phyloP scores from a whole-genome alignment of 2,329 filamentous ascomycete species.

The Cladosporium oxysporum region DNA sequence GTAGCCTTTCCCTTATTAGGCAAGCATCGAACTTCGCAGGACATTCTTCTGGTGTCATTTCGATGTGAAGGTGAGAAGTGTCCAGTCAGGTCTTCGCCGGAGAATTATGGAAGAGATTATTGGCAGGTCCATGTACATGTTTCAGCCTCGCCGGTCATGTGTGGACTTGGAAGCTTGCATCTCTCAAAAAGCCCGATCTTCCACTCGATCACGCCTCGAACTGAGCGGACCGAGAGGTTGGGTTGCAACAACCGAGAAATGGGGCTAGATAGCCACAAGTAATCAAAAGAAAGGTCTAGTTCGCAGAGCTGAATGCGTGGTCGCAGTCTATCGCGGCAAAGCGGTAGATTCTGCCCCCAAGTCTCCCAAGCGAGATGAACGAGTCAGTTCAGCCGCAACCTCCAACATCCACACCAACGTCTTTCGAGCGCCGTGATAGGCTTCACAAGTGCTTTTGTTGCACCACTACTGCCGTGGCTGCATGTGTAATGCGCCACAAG shows the following conservation, averaged over 20 bases:
- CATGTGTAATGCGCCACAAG: slow-evolving; percentile 6
- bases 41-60: background rate
- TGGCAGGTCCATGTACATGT: background rate
- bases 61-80: background rate
- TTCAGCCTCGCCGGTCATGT: background rate
- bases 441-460: background rate
- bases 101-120: background rate
- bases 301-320: background rate
- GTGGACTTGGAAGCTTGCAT: background rate
- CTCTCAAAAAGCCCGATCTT: background rate
- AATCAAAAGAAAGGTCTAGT: background rate
- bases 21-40: background rate
- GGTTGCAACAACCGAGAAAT: background rate
- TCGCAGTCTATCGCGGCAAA: background rate
- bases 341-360: background rate
- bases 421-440: background rate
- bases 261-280: background rate
- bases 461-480: slow-evolving; percentile 5
- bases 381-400: slow-evolving; percentile 1
- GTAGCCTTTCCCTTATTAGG: background rate
- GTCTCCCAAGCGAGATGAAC: background rate
- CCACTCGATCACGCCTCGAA: background rate
- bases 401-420: background rate
- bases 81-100: background rate
- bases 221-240: background rate